A percentile compares a stretch with the other conserved stretches of the same genome.
phyloP scores from a whole-genome alignment of 1,284 basidiomycete genomes.

The Melampsora larici-populina region DNA sequence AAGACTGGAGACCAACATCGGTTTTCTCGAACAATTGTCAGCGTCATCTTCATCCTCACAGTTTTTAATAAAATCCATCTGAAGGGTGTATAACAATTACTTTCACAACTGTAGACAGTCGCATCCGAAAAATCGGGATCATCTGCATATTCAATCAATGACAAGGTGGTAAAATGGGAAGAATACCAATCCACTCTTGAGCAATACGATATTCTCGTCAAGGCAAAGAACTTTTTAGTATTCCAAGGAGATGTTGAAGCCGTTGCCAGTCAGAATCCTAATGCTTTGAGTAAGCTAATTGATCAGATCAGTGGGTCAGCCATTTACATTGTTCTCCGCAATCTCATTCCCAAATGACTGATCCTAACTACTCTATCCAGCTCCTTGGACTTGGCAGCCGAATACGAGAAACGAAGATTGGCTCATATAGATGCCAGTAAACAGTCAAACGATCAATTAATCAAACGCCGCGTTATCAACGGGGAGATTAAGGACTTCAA shows the following conservation, averaged over 20 bases:
- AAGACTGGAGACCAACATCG: slow-evolving; percentile 50
- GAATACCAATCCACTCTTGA: slow-evolving; percentile 80
- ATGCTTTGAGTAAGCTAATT: slow-evolving; percentile 81
- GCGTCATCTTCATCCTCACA: neutral
- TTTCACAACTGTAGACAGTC: slow-evolving; percentile 36
- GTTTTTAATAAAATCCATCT: neutral
- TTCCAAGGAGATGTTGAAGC: slow-evolving; percentile 99
- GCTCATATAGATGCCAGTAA: slow-evolving; percentile 86
- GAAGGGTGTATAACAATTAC: slow-evolving; percentile 4
- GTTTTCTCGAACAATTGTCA: slow-evolving; percentile 48
- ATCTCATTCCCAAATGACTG: neutral
- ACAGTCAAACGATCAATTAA: slow-evolving; percentile 87
- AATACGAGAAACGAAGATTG: slow-evolving; percentile 84
- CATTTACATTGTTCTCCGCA: neutral
- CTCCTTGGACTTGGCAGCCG: slow-evolving; percentile 72
- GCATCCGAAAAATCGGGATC: slow-evolving; percentile 81
- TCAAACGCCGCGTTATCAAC: slow-evolving; percentile 84
- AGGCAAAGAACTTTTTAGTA: slow-evolving; percentile 99
- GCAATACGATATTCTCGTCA: slow-evolving; percentile 91
- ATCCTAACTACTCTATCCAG: slow-evolving; percentile 44
- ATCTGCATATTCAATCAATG: slow-evolving; percentile 83
- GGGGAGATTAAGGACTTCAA: slow-evolving; percentile 96
- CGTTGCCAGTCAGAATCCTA: slow-evolving; percentile 89
- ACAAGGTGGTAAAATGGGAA: slow-evolving; percentile 71
- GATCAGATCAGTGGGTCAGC: slow-evolving; percentile 83